Evolutionary conservation across 192 early-diverging fungal species (phyloP), one percentile per base, ranked within the genome.

Genomic region (Backusella circina): DNA sequence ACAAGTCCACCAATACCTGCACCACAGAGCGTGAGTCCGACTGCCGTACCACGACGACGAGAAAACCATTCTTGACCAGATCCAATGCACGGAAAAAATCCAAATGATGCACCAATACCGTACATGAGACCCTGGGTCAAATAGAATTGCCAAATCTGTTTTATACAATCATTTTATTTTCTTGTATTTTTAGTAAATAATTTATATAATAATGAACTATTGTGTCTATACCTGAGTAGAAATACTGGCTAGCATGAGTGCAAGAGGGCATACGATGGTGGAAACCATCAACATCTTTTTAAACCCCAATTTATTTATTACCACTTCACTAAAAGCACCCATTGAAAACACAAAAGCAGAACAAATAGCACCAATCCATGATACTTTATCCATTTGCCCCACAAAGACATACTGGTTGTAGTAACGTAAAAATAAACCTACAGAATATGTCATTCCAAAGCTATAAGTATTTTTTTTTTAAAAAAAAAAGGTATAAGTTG

Each of bases 121-220:
- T 81, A 73, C 5, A 85, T 23, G 1, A 85, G 71, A 38, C 82
- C 84, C 47, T 85, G 77, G 1, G 77, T 72, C 15, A 78, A 61
- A 65, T 74, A 74, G 90, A 21, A 89, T 82, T 8, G 94, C 95
- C 41, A 95, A 54, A 72, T 72, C 65, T 67, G 35, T 5, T n/a
- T 31, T 33, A 67, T 33, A 2, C 5, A 35, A 23, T 28, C 12
- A 61, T 9, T 23, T n/a, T n/a, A 15, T 2, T 12, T 1, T 13
- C 12, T 44, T 44, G 10, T 4, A 21, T 13, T 28, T 13, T 13
- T 2, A 13, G 26, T 23, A 12, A 61, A 61, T 10, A n/a, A n/a
- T n/a, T n/a, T n/a, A n/a, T n/a, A n/a, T n/a, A 28, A 61, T 41
- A 12, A 3, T 13, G 23, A 7, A 26, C 51, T 2, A 21, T 57